phyloP scores from a whole-genome alignment of 2,329 filamentous ascomycete genomes.

The Corinectria fuckeliana region DNA sequence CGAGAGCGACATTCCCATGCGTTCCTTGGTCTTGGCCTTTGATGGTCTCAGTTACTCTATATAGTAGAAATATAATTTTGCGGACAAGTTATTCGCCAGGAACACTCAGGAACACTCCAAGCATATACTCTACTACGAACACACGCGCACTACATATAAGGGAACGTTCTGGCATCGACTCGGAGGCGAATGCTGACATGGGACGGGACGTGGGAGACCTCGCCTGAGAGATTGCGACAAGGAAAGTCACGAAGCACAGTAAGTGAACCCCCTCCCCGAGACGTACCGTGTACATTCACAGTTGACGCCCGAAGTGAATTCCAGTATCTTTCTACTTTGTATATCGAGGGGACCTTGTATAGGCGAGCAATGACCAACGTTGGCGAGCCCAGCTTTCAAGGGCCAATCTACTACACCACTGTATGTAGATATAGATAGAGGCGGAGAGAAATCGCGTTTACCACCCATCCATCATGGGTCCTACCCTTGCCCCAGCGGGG shows the following conservation, averaged over 20 bases:
- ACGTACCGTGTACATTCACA: not conserved
- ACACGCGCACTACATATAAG: slow-evolving; percentile 5
- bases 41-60: no score
- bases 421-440: no score
- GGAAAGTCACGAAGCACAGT: not conserved
- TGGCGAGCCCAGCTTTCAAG: not conserved
- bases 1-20: slow-evolving; percentile 6
- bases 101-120: slow-evolving; percentile 10
- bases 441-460: slow-evolving; percentile 12
- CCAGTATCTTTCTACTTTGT: slow-evolving; percentile 17
- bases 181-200: slow-evolving; percentile 5
- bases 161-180: slow-evolving; percentile 8
- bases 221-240: slow-evolving; percentile 8
- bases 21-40: not conserved
- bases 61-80: no score
- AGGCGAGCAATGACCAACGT: not conserved
- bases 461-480: slow-evolving; percentile 8
- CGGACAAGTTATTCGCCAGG: no score
- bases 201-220: not conserved
- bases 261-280: not conserved
- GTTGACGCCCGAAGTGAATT: slow-evolving; percentile 8
- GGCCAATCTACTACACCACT: no score
- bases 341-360: not conserved
- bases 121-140: not conserved
- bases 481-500: slow-evolving; percentile 3